These are phyloP conservation scores for Detonula confervacea DNA, from an alignment of 352 stramenopile genomes.

Conservation along the genomic window DNA sequence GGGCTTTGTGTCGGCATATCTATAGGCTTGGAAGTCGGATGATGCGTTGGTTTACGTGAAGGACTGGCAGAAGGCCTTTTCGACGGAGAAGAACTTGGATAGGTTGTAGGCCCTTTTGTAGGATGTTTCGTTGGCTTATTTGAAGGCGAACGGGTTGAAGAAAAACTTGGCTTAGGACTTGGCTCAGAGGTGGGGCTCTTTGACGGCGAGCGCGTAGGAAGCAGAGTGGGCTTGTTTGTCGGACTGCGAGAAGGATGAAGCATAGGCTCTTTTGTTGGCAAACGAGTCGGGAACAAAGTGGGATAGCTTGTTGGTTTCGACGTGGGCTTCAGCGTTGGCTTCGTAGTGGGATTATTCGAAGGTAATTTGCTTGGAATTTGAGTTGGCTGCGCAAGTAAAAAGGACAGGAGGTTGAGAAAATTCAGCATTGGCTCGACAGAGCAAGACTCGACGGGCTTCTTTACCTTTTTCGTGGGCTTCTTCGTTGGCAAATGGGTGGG, in stretches of 20 bases:
- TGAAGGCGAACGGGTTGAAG: not conserved
- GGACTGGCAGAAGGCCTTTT: not conserved
- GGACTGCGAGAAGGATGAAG: no score
- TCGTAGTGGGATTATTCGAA: not conserved
- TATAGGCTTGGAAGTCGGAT: not conserved
- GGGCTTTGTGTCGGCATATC: not conserved
- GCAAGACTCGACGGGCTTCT: no score
- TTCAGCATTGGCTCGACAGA: not conserved
- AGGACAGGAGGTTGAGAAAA: not conserved
- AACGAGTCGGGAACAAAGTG: not conserved
- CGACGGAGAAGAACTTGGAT: not conserved
- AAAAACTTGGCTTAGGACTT: not conserved
- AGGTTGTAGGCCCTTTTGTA: not conserved
- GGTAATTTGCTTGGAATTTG: not conserved
- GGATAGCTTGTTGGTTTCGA: not conserved
- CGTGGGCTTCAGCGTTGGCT: slow-evolving; percentile 6
- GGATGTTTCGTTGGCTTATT: not conserved
- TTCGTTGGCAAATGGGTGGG: not conserved
- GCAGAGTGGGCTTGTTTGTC: not conserved
- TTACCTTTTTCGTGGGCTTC: not conserved
- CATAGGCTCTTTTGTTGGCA: no score
- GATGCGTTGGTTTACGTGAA: not conserved
- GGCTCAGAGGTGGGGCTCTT: not conserved
- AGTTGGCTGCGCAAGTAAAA: slow-evolving; percentile 6
- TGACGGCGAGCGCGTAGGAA: not conserved